Conservation (phyloP, 805 yeast genomes). For the Zygoascus bituminiphila region DNA sequence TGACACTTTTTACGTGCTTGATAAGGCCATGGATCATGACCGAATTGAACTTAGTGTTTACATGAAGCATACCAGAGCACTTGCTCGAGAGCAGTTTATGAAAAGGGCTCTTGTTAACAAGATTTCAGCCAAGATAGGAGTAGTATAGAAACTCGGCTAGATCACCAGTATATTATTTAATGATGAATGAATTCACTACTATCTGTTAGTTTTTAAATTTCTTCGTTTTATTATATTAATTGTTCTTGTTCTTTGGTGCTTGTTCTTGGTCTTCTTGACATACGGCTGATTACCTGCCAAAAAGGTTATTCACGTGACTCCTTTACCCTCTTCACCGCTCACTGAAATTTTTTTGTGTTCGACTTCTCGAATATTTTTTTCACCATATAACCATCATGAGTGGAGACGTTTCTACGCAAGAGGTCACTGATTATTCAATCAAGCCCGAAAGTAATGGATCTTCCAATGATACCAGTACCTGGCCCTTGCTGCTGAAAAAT, state of each 20-base stretch:
- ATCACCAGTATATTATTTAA: too few species aligned
- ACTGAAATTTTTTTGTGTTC: conserved; percentile 1
- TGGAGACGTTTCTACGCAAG: conserved; percentile 32
- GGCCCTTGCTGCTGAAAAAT: conserved; percentile 93
- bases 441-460: conserved; percentile 77
- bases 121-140: conserved; percentile 21
- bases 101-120: conserved; percentile 40
- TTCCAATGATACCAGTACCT: conserved; percentile 77
- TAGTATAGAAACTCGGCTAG: not conserved
- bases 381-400: conserved; percentile 34
- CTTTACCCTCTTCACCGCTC: not conserved
- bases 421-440: conserved; percentile 54
- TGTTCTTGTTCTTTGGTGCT: too few species aligned
- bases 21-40: conserved; percentile 46
- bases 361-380: not conserved
- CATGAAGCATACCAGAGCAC: conserved; percentile 40
- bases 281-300: not conserved
- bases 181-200: too few species aligned
- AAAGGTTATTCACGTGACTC: not conserved
- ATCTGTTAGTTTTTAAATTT: too few species aligned
- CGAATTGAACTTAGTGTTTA: conserved; percentile 36
- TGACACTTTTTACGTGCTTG: conserved; percentile 55
- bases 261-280: too few species aligned
- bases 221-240: too few species aligned
- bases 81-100: conserved; percentile 59